Conservation (phyloP, 1,139 yeast genomes). For the Williopsis jadinii region DNA sequence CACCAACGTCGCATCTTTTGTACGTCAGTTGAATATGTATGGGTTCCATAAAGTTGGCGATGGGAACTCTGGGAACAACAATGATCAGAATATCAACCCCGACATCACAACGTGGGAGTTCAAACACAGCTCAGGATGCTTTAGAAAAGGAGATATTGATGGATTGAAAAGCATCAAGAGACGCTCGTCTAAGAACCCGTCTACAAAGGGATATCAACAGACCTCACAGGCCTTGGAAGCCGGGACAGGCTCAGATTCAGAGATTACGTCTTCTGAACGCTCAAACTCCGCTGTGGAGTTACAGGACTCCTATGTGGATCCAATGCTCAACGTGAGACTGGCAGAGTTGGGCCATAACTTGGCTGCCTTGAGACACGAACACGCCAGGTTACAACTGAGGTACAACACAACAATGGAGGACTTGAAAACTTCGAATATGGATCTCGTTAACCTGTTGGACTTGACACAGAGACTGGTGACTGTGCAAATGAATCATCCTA, state of each 20-base stretch:
- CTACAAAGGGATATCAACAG: conserved; percentile 6
- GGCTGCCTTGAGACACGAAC: conserved; percentile 32
- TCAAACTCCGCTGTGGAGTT: conserved; percentile 12
- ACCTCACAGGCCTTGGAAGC: conserved; percentile 1
- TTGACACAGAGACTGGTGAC: conserved; percentile 31
- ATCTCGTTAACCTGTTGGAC: conserved; percentile 43
- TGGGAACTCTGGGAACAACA: conserved; percentile 15
- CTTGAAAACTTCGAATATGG: conserved; percentile 39
- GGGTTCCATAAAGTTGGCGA: conserved; percentile 63
- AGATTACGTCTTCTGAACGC: conserved; percentile 14
- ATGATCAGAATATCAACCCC: conserved; percentile 6
- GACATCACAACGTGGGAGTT: conserved; percentile 54
- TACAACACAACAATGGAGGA: conserved; percentile 42
- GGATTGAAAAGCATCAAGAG: conserved; percentile 55
- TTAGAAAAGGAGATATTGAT: conserved; percentile 57
- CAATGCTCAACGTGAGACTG: conserved; percentile 27
- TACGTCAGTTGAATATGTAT: conserved; percentile 72
- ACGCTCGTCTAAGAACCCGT: conserved; percentile 49
- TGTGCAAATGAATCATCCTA: background rate
- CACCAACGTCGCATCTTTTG: conserved; percentile 73
- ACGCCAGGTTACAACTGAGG: conserved; percentile 32
- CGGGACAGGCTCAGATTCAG: conserved; percentile 14
- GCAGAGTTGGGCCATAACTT: conserved; percentile 37
- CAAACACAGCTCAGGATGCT: conserved; percentile 57
- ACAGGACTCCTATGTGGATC: conserved; percentile 8